A percentile compares a stretch with the other conserved stretches of the same genome.
Conservation (phyloP, 768 basidiomycete species). For the Trametes villosa region DNA sequence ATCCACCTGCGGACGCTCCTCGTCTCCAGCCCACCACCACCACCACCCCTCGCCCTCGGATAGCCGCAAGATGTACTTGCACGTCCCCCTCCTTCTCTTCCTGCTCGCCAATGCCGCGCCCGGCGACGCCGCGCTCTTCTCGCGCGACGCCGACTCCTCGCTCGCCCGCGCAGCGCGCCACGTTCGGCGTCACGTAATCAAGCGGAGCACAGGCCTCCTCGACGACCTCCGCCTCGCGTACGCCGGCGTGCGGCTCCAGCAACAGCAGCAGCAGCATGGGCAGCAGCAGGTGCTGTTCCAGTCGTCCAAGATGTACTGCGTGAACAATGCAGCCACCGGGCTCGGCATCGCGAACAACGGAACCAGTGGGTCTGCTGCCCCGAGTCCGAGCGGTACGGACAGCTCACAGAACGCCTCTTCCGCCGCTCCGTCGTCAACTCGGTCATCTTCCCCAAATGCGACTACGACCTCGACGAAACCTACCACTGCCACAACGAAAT, state of each 20-base stretch:
- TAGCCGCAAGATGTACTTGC: slow-evolving; percentile 31
- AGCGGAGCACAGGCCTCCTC: slow-evolving; percentile 64
- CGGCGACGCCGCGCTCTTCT: slow-evolving; percentile 32
- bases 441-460: slow-evolving; percentile 4
- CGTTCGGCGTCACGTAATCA: slow-evolving; percentile 58
- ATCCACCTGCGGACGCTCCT: background rate
- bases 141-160: slow-evolving; percentile 39
- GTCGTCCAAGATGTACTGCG: slow-evolving; percentile 27
- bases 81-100: slow-evolving; percentile 35
- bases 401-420: slow-evolving; percentile 8
- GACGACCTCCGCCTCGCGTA: slow-evolving; percentile 73
- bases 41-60: slow-evolving; percentile 7
- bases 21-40: background rate
- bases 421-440: slow-evolving; percentile 1
- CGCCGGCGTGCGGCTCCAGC: slow-evolving; percentile 49
- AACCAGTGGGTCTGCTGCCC: slow-evolving; percentile 39
- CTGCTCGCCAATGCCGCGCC: slow-evolving; percentile 36
- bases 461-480: slow-evolving; percentile 1
- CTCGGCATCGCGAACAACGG: slow-evolving; percentile 10
- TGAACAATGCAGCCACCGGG: slow-evolving; percentile 20
- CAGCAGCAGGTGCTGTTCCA: slow-evolving; percentile 7
- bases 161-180: slow-evolving; percentile 48
- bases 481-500: slow-evolving; percentile 22
- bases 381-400: slow-evolving; percentile 27
- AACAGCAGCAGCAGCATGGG: slow-evolving; percentile 8